These are phyloP conservation scores for Hansenula lynferdii DNA, from an alignment of 1,139 yeast genomes.

Conservation along the genomic window DNA sequence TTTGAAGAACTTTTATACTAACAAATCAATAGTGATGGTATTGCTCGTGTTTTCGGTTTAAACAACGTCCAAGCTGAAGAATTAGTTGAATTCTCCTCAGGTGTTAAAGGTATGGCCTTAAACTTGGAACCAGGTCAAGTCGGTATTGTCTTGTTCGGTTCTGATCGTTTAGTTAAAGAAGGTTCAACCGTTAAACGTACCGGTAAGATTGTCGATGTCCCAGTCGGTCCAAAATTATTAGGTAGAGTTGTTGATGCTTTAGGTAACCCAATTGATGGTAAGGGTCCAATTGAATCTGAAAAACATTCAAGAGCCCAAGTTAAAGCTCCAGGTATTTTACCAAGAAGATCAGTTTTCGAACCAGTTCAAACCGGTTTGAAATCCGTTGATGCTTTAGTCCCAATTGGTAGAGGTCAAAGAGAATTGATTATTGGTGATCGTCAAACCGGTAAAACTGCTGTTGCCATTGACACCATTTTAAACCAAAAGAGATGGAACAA, in stretches of 20 bases:
- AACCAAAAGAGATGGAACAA: constrained; percentile 99
- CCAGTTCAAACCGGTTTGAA: constrained; percentile 99
- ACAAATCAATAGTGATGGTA: constrained; percentile 81
- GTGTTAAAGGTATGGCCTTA: constrained; percentile 99
- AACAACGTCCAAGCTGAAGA: constrained; percentile 99
- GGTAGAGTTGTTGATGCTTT: constrained; percentile 99
- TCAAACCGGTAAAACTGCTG: constrained; percentile 99
- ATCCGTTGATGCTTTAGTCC: constrained; percentile 98
- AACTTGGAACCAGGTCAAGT: constrained; percentile 99
- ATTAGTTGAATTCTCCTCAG: constrained; percentile 98
- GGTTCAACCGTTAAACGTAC: constrained; percentile 99
- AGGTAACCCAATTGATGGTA: constrained; percentile 99
- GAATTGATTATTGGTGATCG: constrained; percentile 99
- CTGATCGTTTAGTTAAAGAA: constrained; percentile 97
- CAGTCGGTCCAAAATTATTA: constrained; percentile 96
- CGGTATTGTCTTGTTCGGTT: constrained; percentile 99
- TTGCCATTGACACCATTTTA: constrained; percentile 95
- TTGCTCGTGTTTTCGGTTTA: constrained; percentile 99
- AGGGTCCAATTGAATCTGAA: constrained; percentile 93
- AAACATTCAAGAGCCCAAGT: constrained; percentile 94
- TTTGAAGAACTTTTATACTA: constrained; percentile 11
- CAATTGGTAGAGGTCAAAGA: constrained; percentile 99
- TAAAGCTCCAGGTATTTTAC: constrained; percentile 99
- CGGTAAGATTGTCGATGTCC: constrained; percentile 98
- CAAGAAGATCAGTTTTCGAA: constrained; percentile 97